A percentile compares a stretch with the other conserved stretches of the same genome.
Evolutionary conservation across 1,139 yeast genomes (phyloP).

Genomic region (Kluyveromyces sp.): DNA sequence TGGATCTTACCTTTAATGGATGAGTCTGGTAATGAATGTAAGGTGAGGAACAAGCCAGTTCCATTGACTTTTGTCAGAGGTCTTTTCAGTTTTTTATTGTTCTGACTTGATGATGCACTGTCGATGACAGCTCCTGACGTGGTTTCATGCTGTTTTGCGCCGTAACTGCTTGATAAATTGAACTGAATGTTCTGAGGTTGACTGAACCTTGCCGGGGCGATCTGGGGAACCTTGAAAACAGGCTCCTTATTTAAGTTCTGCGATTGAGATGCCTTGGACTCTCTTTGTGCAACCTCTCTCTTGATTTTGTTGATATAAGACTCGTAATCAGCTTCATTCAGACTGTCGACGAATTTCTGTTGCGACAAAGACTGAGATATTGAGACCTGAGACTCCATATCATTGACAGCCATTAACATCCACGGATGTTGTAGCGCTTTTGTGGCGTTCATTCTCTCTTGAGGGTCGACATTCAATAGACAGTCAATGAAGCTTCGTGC

Average conservation of each 20-base stretch:
- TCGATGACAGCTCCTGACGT: background rate
- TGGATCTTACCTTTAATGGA: constrained; percentile 42
- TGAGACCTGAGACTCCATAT: constrained; percentile 41
- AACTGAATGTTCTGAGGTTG: constrained; percentile 1
- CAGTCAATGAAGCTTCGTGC: constrained; percentile 65
- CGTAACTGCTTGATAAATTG: background rate
- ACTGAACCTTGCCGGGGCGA: constrained; percentile 24
- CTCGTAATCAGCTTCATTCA: constrained; percentile 30
- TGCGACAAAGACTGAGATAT: constrained; percentile 68
- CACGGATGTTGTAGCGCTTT: constrained; percentile 67
- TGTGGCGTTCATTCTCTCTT: constrained; percentile 59
- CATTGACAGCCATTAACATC: constrained; percentile 24
- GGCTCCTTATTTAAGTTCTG: constrained; percentile 14
- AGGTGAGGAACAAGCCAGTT: constrained; percentile 44
- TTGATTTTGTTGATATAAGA: constrained; percentile 35
- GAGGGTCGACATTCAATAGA: constrained; percentile 70
- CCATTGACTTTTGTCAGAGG: constrained; percentile 24
- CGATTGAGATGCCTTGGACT: constrained; percentile 27
- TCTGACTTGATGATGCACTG: background rate
- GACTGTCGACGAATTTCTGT: constrained; percentile 51
- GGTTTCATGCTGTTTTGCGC: background rate
- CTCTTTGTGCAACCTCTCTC: constrained; percentile 38
- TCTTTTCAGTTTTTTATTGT: constrained; percentile 10
- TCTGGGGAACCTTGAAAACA: constrained; percentile 34
- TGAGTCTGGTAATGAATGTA: constrained; percentile 39